Evolutionary conservation across 495 filamentous ascomycete genomes (phyloP).

Genomic region (Penicillium lagena): DNA sequence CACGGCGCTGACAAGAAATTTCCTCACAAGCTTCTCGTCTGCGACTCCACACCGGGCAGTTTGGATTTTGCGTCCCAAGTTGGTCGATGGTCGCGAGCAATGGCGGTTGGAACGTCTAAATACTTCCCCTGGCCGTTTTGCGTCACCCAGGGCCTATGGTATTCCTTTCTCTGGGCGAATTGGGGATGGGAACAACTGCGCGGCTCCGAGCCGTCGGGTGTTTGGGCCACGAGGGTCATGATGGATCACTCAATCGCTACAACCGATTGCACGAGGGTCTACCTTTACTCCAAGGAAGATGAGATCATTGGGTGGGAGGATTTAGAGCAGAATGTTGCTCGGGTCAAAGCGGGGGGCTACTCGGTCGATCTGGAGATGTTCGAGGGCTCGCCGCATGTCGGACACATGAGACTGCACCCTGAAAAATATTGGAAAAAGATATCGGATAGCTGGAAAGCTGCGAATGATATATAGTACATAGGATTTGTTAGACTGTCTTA

Average conservation of each 20-base stretch:
- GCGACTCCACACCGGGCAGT: constrained; percentile 48
- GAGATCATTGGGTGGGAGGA: constrained; percentile 48
- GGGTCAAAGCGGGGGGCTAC: constrained; percentile 35
- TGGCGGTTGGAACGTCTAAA: constrained; percentile 42
- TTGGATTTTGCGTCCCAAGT: constrained; percentile 41
- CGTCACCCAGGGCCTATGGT: constrained; percentile 41
- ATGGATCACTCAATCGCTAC: constrained; percentile 14
- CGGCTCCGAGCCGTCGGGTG: constrained; percentile 13
- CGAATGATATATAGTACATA: background rate
- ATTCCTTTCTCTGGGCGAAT: constrained; percentile 17
- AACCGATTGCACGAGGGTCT: constrained; percentile 23
- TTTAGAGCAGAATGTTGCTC: constrained; percentile 43
- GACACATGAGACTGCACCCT: constrained; percentile 46
- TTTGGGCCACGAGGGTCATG: constrained; percentile 15
- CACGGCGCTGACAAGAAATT: constrained; percentile 28
- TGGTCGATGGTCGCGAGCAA: constrained; percentile 42
- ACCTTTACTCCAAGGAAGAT: constrained; percentile 49
- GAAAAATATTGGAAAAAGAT: constrained; percentile 49
- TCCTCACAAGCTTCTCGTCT: constrained; percentile 39
- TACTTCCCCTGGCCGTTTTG: constrained; percentile 44
- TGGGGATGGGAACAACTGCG: constrained; percentile 7
- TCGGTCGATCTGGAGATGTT: constrained; percentile 38
- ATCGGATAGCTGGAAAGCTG: constrained; percentile 31
- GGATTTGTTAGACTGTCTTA: too few species aligned
- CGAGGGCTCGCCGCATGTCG: constrained; percentile 47